These are phyloP conservation scores for Cladosporium sp. DNA, from an alignment of 2,329 filamentous ascomycete species.

Conservation along the genomic window DNA sequence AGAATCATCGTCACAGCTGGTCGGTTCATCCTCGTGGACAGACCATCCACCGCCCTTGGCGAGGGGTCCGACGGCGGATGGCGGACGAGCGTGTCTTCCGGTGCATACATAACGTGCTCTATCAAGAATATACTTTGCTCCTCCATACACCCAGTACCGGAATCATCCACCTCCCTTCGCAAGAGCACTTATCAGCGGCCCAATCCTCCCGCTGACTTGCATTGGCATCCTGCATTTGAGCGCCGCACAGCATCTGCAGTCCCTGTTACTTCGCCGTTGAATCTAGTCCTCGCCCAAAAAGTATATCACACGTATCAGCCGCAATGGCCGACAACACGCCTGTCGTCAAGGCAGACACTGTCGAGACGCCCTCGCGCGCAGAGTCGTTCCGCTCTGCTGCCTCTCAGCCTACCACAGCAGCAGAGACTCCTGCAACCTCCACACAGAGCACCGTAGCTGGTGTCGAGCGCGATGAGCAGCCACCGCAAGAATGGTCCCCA, in stretches of 20 bases:
- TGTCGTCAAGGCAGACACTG: not conserved
- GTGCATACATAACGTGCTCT: not conserved
- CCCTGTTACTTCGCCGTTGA: not conserved
- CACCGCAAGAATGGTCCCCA: constrained; percentile 17
- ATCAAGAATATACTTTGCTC: too few relatives aligned
- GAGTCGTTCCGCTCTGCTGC: constrained; percentile 22
- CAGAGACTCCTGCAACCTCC: constrained; percentile 20
- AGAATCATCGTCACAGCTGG: not conserved
- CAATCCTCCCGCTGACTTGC: not conserved
- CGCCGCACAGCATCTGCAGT: not conserved
- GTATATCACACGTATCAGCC: not conserved
- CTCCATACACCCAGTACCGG: too few relatives aligned
- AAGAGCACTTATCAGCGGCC: too few relatives aligned
- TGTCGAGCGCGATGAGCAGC: constrained; percentile 18
- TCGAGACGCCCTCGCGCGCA: constrained; percentile 18
- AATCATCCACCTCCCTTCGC: too few relatives aligned
- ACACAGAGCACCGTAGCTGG: constrained; percentile 19
- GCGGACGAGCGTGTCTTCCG: not conserved
- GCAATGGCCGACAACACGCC: constrained; percentile 3
- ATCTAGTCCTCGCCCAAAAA: constrained; percentile 4
- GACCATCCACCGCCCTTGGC: not conserved
- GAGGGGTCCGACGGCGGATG: not conserved
- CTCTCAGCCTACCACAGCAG: constrained; percentile 19
- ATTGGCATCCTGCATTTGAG: not conserved
- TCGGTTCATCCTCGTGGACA: not conserved